Evolutionary conservation across 1,284 basidiomycete genomes (phyloP), one percentile per base, ranked within the genome.

Genomic region (Paramarasmius palmivorus): DNA sequence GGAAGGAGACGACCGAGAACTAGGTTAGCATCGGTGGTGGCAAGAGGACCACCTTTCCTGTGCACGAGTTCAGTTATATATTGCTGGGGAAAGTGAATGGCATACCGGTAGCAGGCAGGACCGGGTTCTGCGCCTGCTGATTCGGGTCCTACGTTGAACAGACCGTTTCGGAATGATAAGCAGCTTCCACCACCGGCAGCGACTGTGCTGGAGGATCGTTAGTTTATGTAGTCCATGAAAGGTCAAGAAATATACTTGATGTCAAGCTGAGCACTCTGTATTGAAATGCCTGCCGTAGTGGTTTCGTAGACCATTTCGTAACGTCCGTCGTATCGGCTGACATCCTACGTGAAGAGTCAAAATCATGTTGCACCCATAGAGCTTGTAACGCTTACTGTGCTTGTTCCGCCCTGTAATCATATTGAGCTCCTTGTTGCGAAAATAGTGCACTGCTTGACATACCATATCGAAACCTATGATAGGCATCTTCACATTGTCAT

Each of bases 1-100:
- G 86, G 85, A 3, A 89, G 72, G 25, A 92, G 74, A 0, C 90
- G 77, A 3, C 89, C 89, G 1, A 92, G 81, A n/a, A 88, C 67
- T 3, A 91, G 73, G 63, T 92, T 92, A 2, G 87, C 89, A 58
- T 92, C 90, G 0, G 89, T 91, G 6, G 49, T 37, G 14, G 29
- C 38, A 22, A 38, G 44, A 19, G 26, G 38, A 37, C 36, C 44
- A 32, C 29, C 29, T 32, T 32, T 32, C 29, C 29, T 32, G 29
- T 32, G 29, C 6, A 32, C 29, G 29, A 32, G 29, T n/a, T 48
- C 7, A 15, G 23, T 22, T 3, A 9, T 10, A 4, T 8, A 22
- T 6, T 10, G 19, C 17, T 32, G 12, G 29, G 29, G 29, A 32
- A 32, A 32, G 29, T 6, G 29, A 7, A 46, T 23, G 15, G 26